Evolutionary conservation across 1,284 basidiomycete species (phyloP).

Genomic region (Marasmius sp.): DNA sequence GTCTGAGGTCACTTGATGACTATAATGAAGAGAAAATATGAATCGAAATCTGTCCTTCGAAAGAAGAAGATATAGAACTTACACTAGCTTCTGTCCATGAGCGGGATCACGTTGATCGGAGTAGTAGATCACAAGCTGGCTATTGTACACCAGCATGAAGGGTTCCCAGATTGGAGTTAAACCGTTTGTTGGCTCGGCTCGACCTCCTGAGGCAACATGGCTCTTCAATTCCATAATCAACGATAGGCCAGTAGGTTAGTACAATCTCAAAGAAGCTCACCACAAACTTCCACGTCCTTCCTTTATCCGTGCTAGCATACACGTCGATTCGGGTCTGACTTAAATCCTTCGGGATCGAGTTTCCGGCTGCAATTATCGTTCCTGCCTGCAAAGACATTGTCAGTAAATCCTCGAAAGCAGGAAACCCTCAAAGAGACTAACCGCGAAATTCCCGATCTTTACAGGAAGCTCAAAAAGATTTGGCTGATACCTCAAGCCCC

Average conservation of each 20-base stretch:
- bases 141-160: conserved; percentile 28
- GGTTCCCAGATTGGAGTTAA: conserved; percentile 34
- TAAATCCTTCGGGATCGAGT: conserved; percentile 22
- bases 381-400: conserved; percentile 15
- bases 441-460: conserved; percentile 20
- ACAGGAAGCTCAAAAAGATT: conserved; percentile 26
- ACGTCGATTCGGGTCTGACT: conserved; percentile 32
- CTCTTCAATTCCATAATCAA: conserved; percentile 10
- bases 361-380: conserved; percentile 30
- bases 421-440: conserved; percentile 27
- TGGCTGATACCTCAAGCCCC: conserved; percentile 33
- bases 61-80: neutral
- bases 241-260: neutral
- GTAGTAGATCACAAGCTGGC: conserved; percentile 33
- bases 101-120: conserved; percentile 34
- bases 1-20: conserved; percentile 29
- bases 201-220: conserved; percentile 23
- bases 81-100: conserved; percentile 33
- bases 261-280: conserved; percentile 26
- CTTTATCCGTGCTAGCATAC: conserved; percentile 31
- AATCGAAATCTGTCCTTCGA: neutral
- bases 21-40: neutral
- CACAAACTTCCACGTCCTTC: conserved; percentile 3
- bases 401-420: neutral
- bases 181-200: conserved; percentile 22